Evolutionary conservation across 169 alveolate species (phyloP).

Genomic region (Plasmodium cynomolgi): DNA sequence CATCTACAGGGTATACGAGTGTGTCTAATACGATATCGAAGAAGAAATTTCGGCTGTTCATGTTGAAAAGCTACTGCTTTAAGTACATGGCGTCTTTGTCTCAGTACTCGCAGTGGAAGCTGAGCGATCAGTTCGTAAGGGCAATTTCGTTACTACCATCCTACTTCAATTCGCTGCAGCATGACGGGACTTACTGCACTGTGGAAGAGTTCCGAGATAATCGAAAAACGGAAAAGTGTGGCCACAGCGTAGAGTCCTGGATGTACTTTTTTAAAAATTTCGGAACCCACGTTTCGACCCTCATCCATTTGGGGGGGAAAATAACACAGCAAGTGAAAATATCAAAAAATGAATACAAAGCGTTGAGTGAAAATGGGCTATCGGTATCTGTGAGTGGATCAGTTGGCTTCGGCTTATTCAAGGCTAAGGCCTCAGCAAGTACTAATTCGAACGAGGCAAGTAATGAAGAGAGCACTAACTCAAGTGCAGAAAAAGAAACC

Average conservation of each 20-base stretch:
- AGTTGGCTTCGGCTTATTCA: constrained; percentile 50
- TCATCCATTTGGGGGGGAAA: constrained; percentile 89
- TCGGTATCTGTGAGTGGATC: constrained; percentile 72
- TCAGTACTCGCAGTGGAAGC: constrained; percentile 75
- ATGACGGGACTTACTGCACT: constrained; percentile 76
- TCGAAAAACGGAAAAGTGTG: constrained; percentile 77
- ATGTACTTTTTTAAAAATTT: constrained; percentile 84
- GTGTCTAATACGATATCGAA: constrained; percentile 80
- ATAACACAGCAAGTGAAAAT: constrained; percentile 86
- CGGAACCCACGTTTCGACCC: constrained; percentile 88
- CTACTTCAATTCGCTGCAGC: constrained; percentile 77
- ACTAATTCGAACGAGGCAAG: constrained; percentile 48
- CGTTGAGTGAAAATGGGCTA: constrained; percentile 80
- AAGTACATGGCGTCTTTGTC: constrained; percentile 88
- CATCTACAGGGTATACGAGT: constrained; percentile 85
- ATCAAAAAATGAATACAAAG: constrained; percentile 80
- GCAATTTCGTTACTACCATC: constrained; percentile 83
- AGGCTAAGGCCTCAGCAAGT: constrained; percentile 45
- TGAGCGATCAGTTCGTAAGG: constrained; percentile 79
- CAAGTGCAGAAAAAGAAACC: constrained; percentile 78
- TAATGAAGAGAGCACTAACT: constrained; percentile 22
- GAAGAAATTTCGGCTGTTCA: constrained; percentile 78
- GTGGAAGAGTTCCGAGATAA: constrained; percentile 76
- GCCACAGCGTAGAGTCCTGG: constrained; percentile 83
- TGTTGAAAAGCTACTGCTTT: constrained; percentile 86